Conservation (phyloP, 2,329 filamentous ascomycete genomes). For the Colletotrichum lini region DNA sequence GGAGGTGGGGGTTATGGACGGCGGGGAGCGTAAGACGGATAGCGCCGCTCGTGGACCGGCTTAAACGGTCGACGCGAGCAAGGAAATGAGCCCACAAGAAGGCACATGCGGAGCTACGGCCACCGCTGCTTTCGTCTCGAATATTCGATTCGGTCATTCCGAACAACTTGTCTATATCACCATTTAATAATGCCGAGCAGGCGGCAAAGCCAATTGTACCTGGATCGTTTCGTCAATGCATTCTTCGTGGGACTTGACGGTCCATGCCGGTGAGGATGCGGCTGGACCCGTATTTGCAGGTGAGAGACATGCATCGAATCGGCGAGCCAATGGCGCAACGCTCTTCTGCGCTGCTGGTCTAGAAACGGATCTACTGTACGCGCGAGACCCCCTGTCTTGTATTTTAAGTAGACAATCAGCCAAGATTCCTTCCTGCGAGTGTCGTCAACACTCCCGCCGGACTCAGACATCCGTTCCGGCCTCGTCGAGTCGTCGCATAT, state of each 20-base stretch:
- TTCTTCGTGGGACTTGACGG: not conserved
- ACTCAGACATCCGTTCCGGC: not conserved
- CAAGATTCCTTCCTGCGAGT: not conserved
- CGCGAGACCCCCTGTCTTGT: constrained; percentile 5
- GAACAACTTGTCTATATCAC: constrained; percentile 16
- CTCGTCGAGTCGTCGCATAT: not conserved
- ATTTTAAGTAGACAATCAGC: not conserved
- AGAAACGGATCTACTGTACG: not conserved
- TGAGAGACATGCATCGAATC: constrained; percentile 30
- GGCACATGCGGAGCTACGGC: not conserved
- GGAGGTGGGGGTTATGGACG: not conserved
- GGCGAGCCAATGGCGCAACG: constrained; percentile 24
- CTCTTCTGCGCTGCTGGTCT: not conserved
- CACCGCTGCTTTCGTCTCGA: constrained; percentile 12
- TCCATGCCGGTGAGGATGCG: too few species aligned
- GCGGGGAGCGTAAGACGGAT: not conserved
- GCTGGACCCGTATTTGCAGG: constrained; percentile 12
- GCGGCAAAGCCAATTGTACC: constrained; percentile 9
- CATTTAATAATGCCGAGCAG: constrained; percentile 27
- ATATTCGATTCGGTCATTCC: not conserved
- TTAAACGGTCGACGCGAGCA: constrained; percentile 12
- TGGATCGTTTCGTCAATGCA: not conserved
- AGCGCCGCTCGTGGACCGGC: not conserved
- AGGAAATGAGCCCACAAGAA: not conserved
- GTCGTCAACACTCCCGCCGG: not conserved